These are phyloP conservation scores for Brassica nigra DNA, from an alignment of 345 rosid genomes.

Conservation along the genomic window DNA sequence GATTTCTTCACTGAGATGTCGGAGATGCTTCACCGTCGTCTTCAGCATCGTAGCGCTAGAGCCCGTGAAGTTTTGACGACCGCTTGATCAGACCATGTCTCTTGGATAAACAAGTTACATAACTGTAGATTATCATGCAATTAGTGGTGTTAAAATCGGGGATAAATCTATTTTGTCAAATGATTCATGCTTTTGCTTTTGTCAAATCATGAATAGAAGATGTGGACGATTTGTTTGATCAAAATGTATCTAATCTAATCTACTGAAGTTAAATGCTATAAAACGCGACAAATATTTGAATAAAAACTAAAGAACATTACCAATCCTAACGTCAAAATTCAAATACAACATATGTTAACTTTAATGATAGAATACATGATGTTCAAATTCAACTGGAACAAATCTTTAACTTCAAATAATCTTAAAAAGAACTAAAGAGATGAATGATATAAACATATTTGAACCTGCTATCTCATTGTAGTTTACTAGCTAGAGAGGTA, in stretches of 20 bases:
- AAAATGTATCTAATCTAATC: constrained; percentile 21
- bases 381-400: too few relatives aligned
- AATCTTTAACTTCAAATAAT: too few relatives aligned
- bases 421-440: too few relatives aligned
- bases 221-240: constrained; percentile 15
- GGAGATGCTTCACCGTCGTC: constrained; percentile 81
- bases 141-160: not conserved
- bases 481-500: too few relatives aligned
- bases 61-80: constrained; percentile 39
- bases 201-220: not conserved
- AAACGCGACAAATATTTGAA: too few relatives aligned
- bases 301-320: too few relatives aligned
- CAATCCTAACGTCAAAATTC: too few relatives aligned
- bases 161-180: constrained; percentile 7
- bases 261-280: not conserved
- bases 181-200: constrained; percentile 17
- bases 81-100: constrained; percentile 20
- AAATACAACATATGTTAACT: too few relatives aligned
- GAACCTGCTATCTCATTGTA: too few relatives aligned
- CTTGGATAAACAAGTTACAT: not conserved
- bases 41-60: constrained; percentile 77
- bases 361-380: too few relatives aligned
- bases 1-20: constrained; percentile 73
- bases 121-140: constrained; percentile 17
- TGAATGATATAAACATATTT: too few relatives aligned